phyloP scores from a whole-genome alignment of 345 rosid genomes.

The Ailanthus altissimus region DNA sequence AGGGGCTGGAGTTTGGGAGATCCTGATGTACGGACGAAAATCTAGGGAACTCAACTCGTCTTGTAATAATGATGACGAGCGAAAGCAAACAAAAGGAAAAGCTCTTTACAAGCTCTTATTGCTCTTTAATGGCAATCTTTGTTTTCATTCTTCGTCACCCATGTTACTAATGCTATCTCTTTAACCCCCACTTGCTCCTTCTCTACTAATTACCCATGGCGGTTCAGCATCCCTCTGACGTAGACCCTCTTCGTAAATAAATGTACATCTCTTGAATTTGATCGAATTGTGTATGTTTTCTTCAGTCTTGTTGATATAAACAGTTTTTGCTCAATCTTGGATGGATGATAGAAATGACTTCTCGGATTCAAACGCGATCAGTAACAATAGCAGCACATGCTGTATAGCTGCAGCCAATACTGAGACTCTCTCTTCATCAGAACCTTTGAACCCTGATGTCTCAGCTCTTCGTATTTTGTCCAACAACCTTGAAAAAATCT shows the following conservation, averaged over 20 bases:
- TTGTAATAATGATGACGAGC: neutral
- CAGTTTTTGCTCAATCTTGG: neutral
- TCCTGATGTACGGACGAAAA: conserved; percentile 27
- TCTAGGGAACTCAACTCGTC: neutral
- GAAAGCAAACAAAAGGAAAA: neutral
- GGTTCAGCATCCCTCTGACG: neutral
- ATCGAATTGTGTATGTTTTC: neutral
- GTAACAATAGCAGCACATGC: conserved; percentile 58
- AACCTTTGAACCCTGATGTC: conserved; percentile 33
- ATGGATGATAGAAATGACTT: conserved; percentile 53
- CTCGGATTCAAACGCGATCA: conserved; percentile 66
- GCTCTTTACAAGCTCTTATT: neutral
- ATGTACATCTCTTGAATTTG: neutral
- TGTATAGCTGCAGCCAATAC: conserved; percentile 33
- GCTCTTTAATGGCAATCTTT: neutral
- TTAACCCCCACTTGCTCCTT: neutral
- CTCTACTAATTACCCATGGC: neutral
- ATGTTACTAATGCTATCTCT: neutral
- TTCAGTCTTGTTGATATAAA: neutral
- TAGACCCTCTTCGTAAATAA: neutral
- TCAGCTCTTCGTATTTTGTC: conserved; percentile 59
- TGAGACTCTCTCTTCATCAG: conserved; percentile 27
- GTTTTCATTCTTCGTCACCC: conserved; percentile 14
- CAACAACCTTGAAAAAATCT: conserved; percentile 48
- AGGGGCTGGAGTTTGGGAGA: neutral